Percentiles rank a stretch among this genome's conserved stretches.
Conservation (phyloP, 2,329 filamentous ascomycete genomes). For the Hyphodiscus sp. region DNA sequence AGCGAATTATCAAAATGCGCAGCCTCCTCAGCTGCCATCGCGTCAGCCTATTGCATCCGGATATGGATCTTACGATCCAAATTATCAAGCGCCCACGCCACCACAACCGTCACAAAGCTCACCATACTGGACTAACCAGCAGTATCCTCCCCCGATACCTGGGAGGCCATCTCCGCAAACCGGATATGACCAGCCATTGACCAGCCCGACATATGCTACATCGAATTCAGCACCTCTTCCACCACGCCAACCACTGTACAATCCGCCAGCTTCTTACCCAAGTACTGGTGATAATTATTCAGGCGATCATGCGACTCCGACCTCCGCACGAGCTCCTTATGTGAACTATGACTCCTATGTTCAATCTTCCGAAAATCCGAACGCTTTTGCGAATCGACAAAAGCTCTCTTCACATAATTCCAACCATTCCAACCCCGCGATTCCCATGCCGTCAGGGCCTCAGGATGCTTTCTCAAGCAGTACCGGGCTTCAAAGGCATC, state of each 20-base stretch:
- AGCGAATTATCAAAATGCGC: conserved; percentile 35
- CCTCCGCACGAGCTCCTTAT: conserved; percentile 17
- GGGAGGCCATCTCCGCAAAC: conserved; percentile 18
- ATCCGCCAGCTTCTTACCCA: conserved; percentile 20
- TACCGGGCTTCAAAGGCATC: conserved; percentile 27
- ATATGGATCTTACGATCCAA: conserved; percentile 42
- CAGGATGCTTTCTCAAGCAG: conserved; percentile 8
- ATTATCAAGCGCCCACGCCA: conserved; percentile 32
- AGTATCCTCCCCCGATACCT: conserved; percentile 19
- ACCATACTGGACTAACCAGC: conserved; percentile 20
- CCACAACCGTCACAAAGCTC: conserved; percentile 34
- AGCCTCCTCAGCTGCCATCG: conserved; percentile 46
- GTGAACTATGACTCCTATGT: conserved; percentile 20
- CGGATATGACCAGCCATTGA: conserved; percentile 23
- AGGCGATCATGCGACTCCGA: conserved; percentile 21
- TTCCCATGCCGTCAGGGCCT: conserved; percentile 11
- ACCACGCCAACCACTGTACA: conserved; percentile 20
- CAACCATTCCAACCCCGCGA: conserved; percentile 11
- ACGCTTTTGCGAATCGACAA: conserved; percentile 16
- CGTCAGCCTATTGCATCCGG: conserved; percentile 49
- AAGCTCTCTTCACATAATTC: conserved; percentile 21
- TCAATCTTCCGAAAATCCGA: conserved; percentile 15
- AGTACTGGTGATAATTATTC: conserved; percentile 24
- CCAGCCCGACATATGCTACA: conserved; percentile 21
- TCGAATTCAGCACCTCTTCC: conserved; percentile 22